Evolutionary conservation across 2,329 filamentous ascomycete genomes (phyloP).

Genomic region (Coniosporium tulheliwenetii): DNA sequence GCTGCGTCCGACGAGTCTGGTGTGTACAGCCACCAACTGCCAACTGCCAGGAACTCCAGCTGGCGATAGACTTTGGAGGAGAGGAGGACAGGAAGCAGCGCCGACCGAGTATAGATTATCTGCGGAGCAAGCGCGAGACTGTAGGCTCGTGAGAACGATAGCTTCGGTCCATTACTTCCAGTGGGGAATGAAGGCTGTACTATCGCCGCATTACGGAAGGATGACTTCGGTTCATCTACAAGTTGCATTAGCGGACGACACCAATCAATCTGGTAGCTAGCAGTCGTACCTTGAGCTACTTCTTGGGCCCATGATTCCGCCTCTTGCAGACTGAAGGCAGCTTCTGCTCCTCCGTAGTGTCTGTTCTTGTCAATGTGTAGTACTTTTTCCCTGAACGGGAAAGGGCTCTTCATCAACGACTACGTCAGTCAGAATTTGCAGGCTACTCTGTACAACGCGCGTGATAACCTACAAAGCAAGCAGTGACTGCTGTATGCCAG

Average conservation of each 20-base stretch:
- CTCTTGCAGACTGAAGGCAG: conserved; percentile 72
- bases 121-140: conserved; percentile 73
- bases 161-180: conserved; percentile 14
- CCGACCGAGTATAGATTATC: conserved; percentile 69
- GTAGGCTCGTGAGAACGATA: conserved; percentile 58
- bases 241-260: neutral
- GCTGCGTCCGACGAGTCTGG: conserved; percentile 9
- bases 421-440: conserved; percentile 57
- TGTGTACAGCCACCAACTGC: conserved; percentile 73
- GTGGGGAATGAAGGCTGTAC: neutral
- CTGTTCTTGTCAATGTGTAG: conserved; percentile 77
- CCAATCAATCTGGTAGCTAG: too few relatives aligned
- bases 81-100: conserved; percentile 65
- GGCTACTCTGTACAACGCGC: conserved; percentile 7
- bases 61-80: conserved; percentile 78
- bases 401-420: conserved; percentile 55
- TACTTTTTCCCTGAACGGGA: conserved; percentile 84
- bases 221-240: neutral
- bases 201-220: neutral
- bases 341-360: conserved; percentile 78
- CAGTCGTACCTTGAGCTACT: conserved; percentile 16
- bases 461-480: conserved; percentile 33
- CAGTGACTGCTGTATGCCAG: conserved; percentile 35
- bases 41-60: conserved; percentile 84
- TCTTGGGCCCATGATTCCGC: conserved; percentile 55